Base-by-base conservation (phyloP, 192 early-diverging fungal genomes). In the Diversispora eburnea region DNA sequence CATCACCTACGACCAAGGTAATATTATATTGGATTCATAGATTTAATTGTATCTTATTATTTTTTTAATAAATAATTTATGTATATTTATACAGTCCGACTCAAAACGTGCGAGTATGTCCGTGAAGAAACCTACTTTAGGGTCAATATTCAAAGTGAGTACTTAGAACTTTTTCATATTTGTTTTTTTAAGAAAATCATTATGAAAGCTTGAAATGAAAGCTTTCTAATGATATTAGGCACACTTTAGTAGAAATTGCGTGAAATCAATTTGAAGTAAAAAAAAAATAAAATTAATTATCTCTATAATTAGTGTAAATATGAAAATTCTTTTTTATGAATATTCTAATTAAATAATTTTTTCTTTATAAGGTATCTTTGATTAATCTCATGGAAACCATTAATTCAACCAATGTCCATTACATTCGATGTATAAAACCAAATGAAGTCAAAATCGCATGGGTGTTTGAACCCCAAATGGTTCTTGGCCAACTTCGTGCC, bases 381-480 rank as follows among this genome's bases (percentile, higher is more conserved):
- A 92, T 95, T 22, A 89, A 88, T 69, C 85, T 99, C 22, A 98
- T 99, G 97, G 93, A 92, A 54, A 99, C 95, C 6, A 94, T 99
- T 75, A 89, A 91, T 68, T 83, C 86, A 19, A 99, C 97, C 61
- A 91, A 98, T 70, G 91, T 91, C 60, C 93, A 95, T 78, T 99
- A 99, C 77, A 99, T 99, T 72, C 94, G 97, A 71, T 99, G 97
- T 86, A 95, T 99, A 82, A 99, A 99, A 83, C 96, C 97, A 20
- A 99, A 99, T 82, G 94, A 94, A 74, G 90, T 88, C 60, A 99
- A 99, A 79, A 83, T 84, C 3, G 89, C 96, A 13, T 99, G 96
- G 88, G 86, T 73, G 45, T 98, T 97, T 77, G 97, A 99, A 75
- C 90, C 97, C 39, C 90, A 89, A 19, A 95, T 97, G 93, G 95